Base-by-base conservation (phyloP, 1,284 basidiomycete species). In the Tilletia setariae region DNA sequence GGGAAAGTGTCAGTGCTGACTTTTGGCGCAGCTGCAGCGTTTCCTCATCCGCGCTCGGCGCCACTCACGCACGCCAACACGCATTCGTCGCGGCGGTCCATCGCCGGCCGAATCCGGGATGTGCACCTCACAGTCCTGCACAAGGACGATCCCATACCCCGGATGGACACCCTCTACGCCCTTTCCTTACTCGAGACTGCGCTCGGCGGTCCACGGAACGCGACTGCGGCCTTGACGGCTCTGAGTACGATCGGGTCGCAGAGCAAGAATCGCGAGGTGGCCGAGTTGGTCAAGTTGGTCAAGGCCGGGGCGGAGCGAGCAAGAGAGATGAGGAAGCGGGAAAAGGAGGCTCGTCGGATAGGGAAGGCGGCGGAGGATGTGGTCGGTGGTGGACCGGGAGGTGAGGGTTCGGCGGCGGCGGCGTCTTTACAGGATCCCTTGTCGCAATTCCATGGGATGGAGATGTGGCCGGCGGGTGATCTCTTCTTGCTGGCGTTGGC, bases 61-160 rank as follows among this genome's bases (percentile, higher is more conserved):
- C 56, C 56, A 15, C 28, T 61, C 28, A 61, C 56, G 30, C 56
- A 61, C 56, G 56, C 56, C 30, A 61, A 61, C 56, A 61, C 56
- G 28, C 56, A 61, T 30, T 40, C 56, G 25, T 61, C 56, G 25
- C 56, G 56, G 0, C 56, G 56, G 16, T 32, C 56, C 30, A 61
- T n/a, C 19, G 56, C 56, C 13, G 28, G 32, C 9, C 35, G 56
- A 16, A 30, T 61, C 30, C 56, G 56, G 9, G 56, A 61, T 30
- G 56, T 61, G 1, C 56, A 61, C 30, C 9, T 61, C 13, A 30
- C 30, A 19, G 21, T 61, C 16, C 11, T 61, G 25, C 56, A 61
- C n/a, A 40, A 35, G 56, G 56, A 61, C 32, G 56, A 61, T 21
- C 56, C 56, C 15, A 40, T 61, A 19, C 56, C 56, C 11, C 56